These are phyloP conservation scores for Bolboschoenoplectus hybrid DNA, from an alignment of 202 grass and related monocot genomes.

Conservation along the genomic window DNA sequence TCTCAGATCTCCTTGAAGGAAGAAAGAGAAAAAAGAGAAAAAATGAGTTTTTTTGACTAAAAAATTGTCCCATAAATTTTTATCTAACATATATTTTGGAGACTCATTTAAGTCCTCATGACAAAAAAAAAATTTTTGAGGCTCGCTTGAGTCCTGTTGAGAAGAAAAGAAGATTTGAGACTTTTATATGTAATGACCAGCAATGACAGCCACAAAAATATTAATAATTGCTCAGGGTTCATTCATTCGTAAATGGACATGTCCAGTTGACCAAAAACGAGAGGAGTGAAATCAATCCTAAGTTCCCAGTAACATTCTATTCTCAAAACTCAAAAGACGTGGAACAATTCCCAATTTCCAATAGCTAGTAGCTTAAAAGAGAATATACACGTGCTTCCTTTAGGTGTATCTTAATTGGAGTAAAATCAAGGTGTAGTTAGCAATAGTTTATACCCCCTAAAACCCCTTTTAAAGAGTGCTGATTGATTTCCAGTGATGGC, in stretches of 20 bases:
- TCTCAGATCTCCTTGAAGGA: no score
- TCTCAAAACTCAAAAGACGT: not conserved
- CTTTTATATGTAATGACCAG: not conserved
- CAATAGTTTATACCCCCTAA: no score
- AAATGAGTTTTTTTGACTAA: no score
- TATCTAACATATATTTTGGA: no score
- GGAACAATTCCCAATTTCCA: not conserved
- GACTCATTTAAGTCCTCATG: no score
- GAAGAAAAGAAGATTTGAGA: no score
- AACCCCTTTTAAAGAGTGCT: not conserved
- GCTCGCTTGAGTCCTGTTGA: no score
- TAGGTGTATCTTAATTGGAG: not conserved
- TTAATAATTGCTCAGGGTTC: not conserved
- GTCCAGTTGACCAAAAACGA: slow-evolving; percentile 16
- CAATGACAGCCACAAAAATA: not conserved
- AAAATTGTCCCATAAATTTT: no score
- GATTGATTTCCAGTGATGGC: slow-evolving; percentile 22
- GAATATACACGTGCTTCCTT: slow-evolving; percentile 20
- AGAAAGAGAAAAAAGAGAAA: no score
- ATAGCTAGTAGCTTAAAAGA: not conserved
- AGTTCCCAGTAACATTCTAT: not conserved
- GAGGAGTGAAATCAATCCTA: not conserved
- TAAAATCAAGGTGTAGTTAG: not conserved
- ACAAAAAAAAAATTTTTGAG: no score
- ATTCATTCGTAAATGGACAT: not conserved